Evolutionary conservation across 2,329 filamentous ascomycete species (phyloP), one percentile per base, ranked within the genome.

Genomic region (Cercospora janseana): DNA sequence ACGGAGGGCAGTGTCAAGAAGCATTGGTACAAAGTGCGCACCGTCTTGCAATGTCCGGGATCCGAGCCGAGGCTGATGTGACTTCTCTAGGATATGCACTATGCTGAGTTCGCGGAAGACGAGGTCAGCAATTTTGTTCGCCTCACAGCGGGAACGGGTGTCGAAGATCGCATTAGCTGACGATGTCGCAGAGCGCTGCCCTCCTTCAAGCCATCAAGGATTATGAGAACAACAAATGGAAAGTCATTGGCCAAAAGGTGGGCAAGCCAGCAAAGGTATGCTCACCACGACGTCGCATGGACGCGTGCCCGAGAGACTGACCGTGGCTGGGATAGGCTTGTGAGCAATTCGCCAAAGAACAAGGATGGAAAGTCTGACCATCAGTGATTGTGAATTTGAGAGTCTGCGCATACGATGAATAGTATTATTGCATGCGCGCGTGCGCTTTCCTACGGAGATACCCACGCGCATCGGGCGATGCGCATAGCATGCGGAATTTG

Each of bases 1-100:
- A 98, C 93, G 32, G 93, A 98, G 73, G 93, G 93, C 6, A 96
- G 91, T 65, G 93, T 98, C 16, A 98, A 97, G 79, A 98, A 97
- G 74, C 93, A 98, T 70, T 98, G 93, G 92, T 97, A 98, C 72
- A 97, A 97, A 80, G 88, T 89, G 75, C 54, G 59, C 48, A 37
- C 42, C 42, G 27, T 34, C 29, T 31, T 20, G 16, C 28, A 16
- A 18, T 34, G 23, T 31, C 24, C 21, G 15, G 43, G 15, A 27
- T 12, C 20, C 23, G 24, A 35, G 34, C 43, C 28, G 34, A 34
- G 10, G 29, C 46, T 51, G 29, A 48, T 28, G n/a, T 6, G 16
- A 45, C 51, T 23, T 35, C 51, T 54, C 64, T 21, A 93, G 88
- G 93, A 98, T 64, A 98, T 98, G 93, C 93, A 98, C 69, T 97